Base-by-base conservation (phyloP, 2,329 filamentous ascomycete genomes). In the Anisogramma anomala region DNA sequence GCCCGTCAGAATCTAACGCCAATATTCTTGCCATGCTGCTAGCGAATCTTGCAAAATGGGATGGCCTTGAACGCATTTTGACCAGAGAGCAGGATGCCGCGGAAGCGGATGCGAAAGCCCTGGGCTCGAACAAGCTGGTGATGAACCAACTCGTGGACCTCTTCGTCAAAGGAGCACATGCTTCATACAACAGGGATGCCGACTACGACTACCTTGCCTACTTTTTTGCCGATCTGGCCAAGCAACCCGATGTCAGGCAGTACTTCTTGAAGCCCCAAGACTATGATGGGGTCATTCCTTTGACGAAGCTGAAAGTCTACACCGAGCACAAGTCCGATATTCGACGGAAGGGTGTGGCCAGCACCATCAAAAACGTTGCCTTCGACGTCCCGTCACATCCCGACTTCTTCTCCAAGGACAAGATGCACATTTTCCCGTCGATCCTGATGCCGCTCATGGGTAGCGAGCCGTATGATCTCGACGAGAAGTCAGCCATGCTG, bases 191-290 rank as follows among this genome's bases (percentile, higher is more conserved):
- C 68, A 81, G 83, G 55, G 60, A 82, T 19, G 87, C 87, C 46
- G 74, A 89, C 61, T 96, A 79, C 59, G 87, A 98, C 64, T 95
- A 96, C 61, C 74, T 98, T 18, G 79, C 87, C 31, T 98, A 96
- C 57, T 70, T 95, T 41, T 93, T 98, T 58, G 89, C 91, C 30
- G 89, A 98, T 59, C 70, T 98, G 8, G 82, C 87, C 36, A 94
- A 87, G 61, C 80, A 88, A 53, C 68, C 77, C 26, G 74, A 84
- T 49, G 77, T 87, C 15, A 74, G 85, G 22, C 69, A 74, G 37
- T 85, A 91, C 64, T 84, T 94, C 50, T 70, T 85, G 4, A 72
- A 69, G 11, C 68, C 74, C 40, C 83, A 93, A 57, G 64, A 74
- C 1, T 89, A 93, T 59, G 87, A 94, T 57, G 69, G 67, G 1